Conservation (phyloP, 2,329 filamentous ascomycete genomes). For the Diplodia mutila region DNA sequence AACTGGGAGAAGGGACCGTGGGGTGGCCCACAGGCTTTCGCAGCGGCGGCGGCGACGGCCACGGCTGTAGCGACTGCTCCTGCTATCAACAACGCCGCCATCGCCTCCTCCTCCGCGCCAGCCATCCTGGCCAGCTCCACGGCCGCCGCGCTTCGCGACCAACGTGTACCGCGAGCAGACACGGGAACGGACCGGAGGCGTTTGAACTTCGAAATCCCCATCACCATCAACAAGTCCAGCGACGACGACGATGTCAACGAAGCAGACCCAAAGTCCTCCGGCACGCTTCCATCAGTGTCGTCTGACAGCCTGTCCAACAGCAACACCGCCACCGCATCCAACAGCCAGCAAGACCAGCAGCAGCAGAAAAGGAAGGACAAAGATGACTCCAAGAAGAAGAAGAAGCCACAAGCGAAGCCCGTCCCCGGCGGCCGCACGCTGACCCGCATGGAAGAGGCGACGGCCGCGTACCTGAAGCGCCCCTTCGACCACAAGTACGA, state of each 20-base stretch:
- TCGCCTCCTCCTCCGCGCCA: neutral
- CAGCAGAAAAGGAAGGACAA: neutral
- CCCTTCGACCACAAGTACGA: conserved; percentile 44
- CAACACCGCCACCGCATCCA: neutral
- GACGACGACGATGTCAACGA: neutral
- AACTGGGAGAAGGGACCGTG: conserved; percentile 51
- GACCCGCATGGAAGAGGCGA: conserved; percentile 50
- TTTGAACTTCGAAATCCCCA: neutral
- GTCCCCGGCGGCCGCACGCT: conserved; percentile 50
- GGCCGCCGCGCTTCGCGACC: neutral
- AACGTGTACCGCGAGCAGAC: neutral
- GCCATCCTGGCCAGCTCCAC: neutral
- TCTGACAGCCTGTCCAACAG: neutral
- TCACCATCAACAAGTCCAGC: neutral
- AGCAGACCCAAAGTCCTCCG: neutral
- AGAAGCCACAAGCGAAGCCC: neutral
- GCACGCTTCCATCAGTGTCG: neutral
- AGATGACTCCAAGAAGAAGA: neutral
- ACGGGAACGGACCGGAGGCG: neutral
- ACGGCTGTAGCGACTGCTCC: conserved; percentile 29
- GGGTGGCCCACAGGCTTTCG: conserved; percentile 35
- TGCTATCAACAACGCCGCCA: neutral
- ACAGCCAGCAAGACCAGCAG: neutral
- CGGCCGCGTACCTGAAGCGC: conserved; percentile 45
- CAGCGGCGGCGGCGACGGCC: conserved; percentile 30